Conservation (phyloP, 768 basidiomycete genomes). For the Psilocybe cyanescens region DNA sequence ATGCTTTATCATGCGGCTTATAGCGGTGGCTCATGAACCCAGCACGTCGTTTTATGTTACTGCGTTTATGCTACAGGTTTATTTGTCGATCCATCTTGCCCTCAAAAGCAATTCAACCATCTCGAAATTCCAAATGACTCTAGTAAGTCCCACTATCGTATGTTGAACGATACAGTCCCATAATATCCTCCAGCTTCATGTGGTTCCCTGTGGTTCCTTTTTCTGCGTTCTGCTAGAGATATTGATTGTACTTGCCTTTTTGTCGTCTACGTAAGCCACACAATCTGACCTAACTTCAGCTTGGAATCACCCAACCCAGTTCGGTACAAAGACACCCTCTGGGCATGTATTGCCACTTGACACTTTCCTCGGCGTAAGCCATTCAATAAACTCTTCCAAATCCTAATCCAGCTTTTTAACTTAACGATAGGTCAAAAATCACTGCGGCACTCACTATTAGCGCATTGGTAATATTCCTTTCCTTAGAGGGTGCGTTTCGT, state of each 20-base stretch:
- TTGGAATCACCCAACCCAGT: constrained; percentile 9
- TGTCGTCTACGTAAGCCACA: background rate
- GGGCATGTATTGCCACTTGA: constrained; percentile 21
- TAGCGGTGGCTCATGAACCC: background rate
- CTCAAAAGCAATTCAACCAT: background rate
- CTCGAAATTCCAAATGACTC: background rate
- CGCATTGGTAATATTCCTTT: background rate
- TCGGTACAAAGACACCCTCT: constrained; percentile 12
- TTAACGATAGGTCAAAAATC: background rate
- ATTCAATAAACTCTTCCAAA: background rate
- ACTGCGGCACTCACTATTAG: constrained; percentile 2
- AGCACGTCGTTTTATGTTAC: constrained; percentile 6
- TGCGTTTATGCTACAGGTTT: constrained; percentile 8
- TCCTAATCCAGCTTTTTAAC: background rate
- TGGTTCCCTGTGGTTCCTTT: constrained; percentile 12
- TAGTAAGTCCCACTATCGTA: background rate
- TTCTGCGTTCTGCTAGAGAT: constrained; percentile 4
- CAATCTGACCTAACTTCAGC: background rate
- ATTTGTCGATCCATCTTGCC: constrained; percentile 2
- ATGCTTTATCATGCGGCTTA: background rate
- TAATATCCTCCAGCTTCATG: constrained; percentile 6
- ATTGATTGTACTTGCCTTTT: constrained; percentile 1
- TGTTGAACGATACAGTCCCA: background rate
- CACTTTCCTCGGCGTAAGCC: constrained; percentile 1
- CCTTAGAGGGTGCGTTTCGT: background rate